phyloP scores from a whole-genome alignment of 2,329 filamentous ascomycete species.

The Pseudonectria foliicola region DNA sequence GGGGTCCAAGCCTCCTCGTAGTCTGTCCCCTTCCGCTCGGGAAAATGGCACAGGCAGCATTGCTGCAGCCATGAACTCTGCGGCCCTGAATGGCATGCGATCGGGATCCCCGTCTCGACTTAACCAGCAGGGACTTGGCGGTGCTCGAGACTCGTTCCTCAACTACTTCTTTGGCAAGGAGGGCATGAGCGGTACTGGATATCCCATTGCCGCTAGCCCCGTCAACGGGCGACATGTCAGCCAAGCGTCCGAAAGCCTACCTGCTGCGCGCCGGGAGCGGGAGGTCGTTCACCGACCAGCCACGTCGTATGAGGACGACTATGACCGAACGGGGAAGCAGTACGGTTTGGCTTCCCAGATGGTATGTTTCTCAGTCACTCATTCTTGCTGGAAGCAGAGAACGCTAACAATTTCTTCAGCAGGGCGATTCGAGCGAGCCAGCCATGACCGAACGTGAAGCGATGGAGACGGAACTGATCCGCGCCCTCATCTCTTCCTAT shows the following conservation, averaged over 20 bases:
- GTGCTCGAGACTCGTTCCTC: slow-evolving; percentile 80
- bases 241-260: slow-evolving; percentile 72
- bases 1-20: slow-evolving; percentile 48
- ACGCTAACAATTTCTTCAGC: slow-evolving; percentile 15
- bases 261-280: slow-evolving; percentile 70
- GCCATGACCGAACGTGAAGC: slow-evolving; percentile 92
- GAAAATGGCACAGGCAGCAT: slow-evolving; percentile 58
- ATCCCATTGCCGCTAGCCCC: slow-evolving; percentile 32
- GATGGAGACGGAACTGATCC: slow-evolving; percentile 95
- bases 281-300: slow-evolving; percentile 47
- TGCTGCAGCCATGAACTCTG: slow-evolving; percentile 46
- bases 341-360: slow-evolving; percentile 44
- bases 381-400: slow-evolving; percentile 7
- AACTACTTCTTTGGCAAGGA: slow-evolving; percentile 99
- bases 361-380: slow-evolving; percentile 39
- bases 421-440: slow-evolving; percentile 63
- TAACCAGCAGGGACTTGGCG: slow-evolving; percentile 51
- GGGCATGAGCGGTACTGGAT: slow-evolving; percentile 39
- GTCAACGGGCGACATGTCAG: slow-evolving; percentile 58
- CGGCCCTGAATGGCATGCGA: slow-evolving; percentile 44
- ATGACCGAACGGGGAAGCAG: slow-evolving; percentile 34
- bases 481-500: slow-evolving; percentile 93
- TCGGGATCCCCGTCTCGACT: slow-evolving; percentile 43
- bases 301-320: slow-evolving; percentile 33
- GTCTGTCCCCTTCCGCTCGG: slow-evolving; percentile 74